Evolutionary conservation across 108 stramenopile genomes (phyloP), one percentile per base, ranked within the genome.

Genomic region (Cylindrotheca fusiformis): DNA sequence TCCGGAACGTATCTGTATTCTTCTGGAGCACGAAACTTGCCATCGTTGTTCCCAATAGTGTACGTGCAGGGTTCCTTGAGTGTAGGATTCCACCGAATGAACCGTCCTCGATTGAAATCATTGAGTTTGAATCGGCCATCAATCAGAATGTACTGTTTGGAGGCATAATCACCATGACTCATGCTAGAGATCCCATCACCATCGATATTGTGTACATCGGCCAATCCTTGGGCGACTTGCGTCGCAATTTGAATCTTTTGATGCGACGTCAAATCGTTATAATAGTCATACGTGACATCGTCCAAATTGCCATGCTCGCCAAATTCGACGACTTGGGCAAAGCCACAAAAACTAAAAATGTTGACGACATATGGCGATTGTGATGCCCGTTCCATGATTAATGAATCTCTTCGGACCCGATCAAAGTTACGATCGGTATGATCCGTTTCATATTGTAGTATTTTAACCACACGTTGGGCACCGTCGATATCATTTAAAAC

Each of bases 291-390:
- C 36, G 14, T 6, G 14, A 41, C 2, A 63, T 49, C 3, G 75
- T 78, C 23, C 62, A 58, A 14, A 69, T 59, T 19, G 77, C 69
- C n/a, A 69, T 56, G 27, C 68, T 74, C 14, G 71, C 57, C 51
- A 79, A n/a, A 51, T 60, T 51, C 17, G 36, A 80, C 78, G 3
- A 79, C 28, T 21, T 53, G 65, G 32, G 82, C 65, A 60, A 76
- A 79, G 24, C 74, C 82, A 48, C 82, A 83, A 52, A 77, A 83
- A 10, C 79, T 74, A 44, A 80, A 84, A n/a, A 79, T 75, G 48
- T 84, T 60, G 36, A 84, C 21, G 14, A 84, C 79, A 48, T 80
- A 80, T 8, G 82, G 79, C 10, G 72, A 74, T 23, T 67, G 69
- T 26, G 79, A 69, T 17, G 80, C 56, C 4, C 72, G 60, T 55